Percentiles rank a stretch among this genome's conserved stretches.
phyloP scores from a whole-genome alignment of 225 moss, liverwort and hornwort species.

The Pleurozium schreberi region DNA sequence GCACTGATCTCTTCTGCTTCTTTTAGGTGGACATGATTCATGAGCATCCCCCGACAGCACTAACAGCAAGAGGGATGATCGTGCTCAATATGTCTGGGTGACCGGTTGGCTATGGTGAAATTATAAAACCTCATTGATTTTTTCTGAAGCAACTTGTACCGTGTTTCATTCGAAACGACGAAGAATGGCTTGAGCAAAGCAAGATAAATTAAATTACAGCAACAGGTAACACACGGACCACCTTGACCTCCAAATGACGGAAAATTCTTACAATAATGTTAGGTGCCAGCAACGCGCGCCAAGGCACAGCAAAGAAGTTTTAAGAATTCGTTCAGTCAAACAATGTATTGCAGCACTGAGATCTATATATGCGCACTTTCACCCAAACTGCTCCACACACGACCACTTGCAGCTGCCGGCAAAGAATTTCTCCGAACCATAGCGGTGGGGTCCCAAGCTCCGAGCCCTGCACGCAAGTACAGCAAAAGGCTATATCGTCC shows the following conservation, averaged over 20 bases:
- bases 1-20: not conserved
- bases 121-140: slow-evolving; percentile 31
- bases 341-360: slow-evolving; percentile 23
- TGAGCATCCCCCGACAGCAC: not conserved
- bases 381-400: slow-evolving; percentile 37
- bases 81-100: slow-evolving; percentile 30
- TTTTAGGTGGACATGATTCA: not conserved
- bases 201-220: not conserved
- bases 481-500: slow-evolving; percentile 30
- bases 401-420: slow-evolving; percentile 22
- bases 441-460: slow-evolving; percentile 13
- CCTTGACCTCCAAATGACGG: not conserved
- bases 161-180: not conserved
- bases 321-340: not conserved
- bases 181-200: not conserved
- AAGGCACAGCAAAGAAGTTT: not conserved
- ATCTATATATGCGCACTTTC: slow-evolving; percentile 22
- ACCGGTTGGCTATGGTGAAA: slow-evolving; percentile 24
- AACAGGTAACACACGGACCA: not conserved
- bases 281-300: not conserved
- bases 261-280: not conserved
- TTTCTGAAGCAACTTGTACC: slow-evolving; percentile 5
- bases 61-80: not conserved
- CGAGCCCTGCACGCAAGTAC: slow-evolving; percentile 44
- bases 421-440: slow-evolving; percentile 5